Evolutionary conservation across 345 rosid species (phyloP), one percentile per base, ranked within the genome.

Genomic region (Dipteronia dyeriana): DNA sequence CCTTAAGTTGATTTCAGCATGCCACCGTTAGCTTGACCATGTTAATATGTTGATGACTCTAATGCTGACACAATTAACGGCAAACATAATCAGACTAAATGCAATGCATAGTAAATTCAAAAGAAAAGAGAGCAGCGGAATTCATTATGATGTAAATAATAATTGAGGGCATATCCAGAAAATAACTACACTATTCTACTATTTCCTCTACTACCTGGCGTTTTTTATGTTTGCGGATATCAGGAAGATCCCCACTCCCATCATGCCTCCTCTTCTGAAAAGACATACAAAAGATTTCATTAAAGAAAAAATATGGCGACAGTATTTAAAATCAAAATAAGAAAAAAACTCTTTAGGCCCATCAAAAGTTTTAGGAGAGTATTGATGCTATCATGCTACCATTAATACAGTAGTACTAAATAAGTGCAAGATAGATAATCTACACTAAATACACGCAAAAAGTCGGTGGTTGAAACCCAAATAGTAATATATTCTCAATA

Each of bases 211-310:
- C 22, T 51, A 59, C 9, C 53, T 59, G 53, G 14, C 53, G 7
- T 11, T 89, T 90, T 86, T 90, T 7, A 59, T 59, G 94, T 83
- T 86, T 87, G 71, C 87, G 90, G 79, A 86, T 78, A 54, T 86
- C 94, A 76, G 84, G 90, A 17, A 86, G 79, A 84, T 90, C 92
- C 82, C 91, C 94, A 61, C 88, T 97, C 43, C 92, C 94, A 69
- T 85, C 91, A 39, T 90, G 97, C 88, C 89, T 93, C 87, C 98
- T 87, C 90, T 91, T 93, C 98, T 95, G 91, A 77, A 81, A 75
- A 63, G 45, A 76, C 22, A 76, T 29, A 31, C 59, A 78, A 53
- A 29, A 54, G 8, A 29, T 51, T 73, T 56, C 61, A 56, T n/a
- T 56, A 56, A 56, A 56, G 38, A 34, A 34, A 56, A 14, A 13